Evolutionary conservation across 1,139 yeast genomes (phyloP).

Genomic region (Pichia sp.): DNA sequence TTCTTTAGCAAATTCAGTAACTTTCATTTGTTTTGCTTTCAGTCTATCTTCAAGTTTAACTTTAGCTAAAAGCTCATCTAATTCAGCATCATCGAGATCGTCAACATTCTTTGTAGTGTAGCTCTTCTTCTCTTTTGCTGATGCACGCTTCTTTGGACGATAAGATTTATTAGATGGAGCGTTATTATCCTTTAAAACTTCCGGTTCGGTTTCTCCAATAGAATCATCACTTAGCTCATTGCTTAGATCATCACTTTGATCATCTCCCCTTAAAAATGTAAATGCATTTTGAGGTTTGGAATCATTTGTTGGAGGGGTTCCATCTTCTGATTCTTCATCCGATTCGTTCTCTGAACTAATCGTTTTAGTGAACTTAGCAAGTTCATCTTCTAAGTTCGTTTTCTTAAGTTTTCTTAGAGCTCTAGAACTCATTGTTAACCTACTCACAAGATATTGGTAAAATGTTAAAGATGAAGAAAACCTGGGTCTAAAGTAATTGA

Average conservation of each 20-base stretch:
- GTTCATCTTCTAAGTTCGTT: constrained; percentile 34
- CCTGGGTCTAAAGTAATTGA: too few species aligned
- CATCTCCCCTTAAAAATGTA: constrained; percentile 42
- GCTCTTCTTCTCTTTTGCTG: constrained; percentile 4
- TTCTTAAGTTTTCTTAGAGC: constrained; percentile 49
- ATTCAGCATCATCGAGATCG: constrained; percentile 19
- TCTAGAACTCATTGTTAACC: constrained; percentile 53
- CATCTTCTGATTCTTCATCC: constrained; percentile 11
- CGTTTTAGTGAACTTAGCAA: constrained; percentile 18
- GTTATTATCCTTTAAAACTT: too few species aligned
- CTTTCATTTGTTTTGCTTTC: constrained; percentile 3
- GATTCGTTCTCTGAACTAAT: constrained; percentile 18
- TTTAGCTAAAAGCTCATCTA: constrained; percentile 15
- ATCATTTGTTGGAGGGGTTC: constrained; percentile 2
- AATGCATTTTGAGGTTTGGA: constrained; percentile 39
- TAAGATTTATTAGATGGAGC: constrained; percentile 4
- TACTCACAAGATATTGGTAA: not conserved
- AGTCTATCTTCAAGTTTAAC: constrained; percentile 12
- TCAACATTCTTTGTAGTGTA: constrained; percentile 14
- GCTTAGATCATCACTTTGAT: constrained; percentile 30
- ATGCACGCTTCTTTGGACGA: too few species aligned
- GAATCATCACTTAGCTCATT: constrained; percentile 9
- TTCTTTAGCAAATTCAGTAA: constrained; percentile 13
- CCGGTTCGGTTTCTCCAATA: not conserved
- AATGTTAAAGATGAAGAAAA: too few species aligned